Base-by-base conservation (phyloP, 179 eudicot species). In the Vitellaria paradoxa region DNA sequence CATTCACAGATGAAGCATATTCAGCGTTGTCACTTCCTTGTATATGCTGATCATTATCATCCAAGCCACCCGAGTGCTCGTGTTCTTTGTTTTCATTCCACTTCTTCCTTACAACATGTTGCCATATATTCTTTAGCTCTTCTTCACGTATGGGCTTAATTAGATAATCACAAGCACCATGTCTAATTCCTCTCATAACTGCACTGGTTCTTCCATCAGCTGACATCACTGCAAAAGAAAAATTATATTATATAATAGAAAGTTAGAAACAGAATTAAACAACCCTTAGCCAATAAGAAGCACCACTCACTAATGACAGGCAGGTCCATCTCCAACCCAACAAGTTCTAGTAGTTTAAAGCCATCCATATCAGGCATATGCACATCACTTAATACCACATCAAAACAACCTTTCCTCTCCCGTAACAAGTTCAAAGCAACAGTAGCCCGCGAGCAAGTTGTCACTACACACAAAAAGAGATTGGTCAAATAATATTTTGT, bases 321-420 rank as follows among this genome's bases (percentile, higher is more conserved):
- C 30, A 90, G 91, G 79, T 87, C 90, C 91, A 88, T 88, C 75
- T 88, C 91, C 79, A 85, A 47, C 62, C 93, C 91, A 82, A 90
- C 88, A 68, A 78, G 88, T 78, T 88, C 91, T 24, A 90, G 91
- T 73, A 90, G 93, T 72, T 85, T 88, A 77, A 86, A 88, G 24
- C 93, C 93, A 77, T 88, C 91, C 91, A 90, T 88, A 72, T 87
- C 91, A 63, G 90, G 93, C 93, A 90, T 90, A 76, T 90, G 90
- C 46, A 90, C 93, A 76, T 90, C 93, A 66, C 91, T 87, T 56
- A 90, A 78, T 46, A 90, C 88, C 66, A 90, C 65, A 84, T 90
- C 93, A 64, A 84, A 90, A 59, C 79, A 79, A 56, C 85, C 89
- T 78, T 80, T 90, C 61, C 73, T 81, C 75, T 85, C 89, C 59